These are phyloP conservation scores for Yarrowia sp. DNA, from an alignment of 805 yeast genomes.

Conservation along the genomic window DNA sequence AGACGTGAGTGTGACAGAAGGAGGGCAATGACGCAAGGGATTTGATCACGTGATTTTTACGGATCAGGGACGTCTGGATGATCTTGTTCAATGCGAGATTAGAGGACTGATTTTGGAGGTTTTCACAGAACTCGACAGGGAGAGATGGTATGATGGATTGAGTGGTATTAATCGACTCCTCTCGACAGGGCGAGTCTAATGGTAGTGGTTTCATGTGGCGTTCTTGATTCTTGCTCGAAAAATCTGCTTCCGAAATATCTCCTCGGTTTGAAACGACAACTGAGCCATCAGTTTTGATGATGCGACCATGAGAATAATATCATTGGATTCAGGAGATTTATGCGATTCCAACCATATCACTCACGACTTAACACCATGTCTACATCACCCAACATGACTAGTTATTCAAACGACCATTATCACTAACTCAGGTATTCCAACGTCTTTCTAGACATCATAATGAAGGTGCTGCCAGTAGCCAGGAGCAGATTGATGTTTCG, in stretches of 20 bases:
- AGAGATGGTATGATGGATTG: neutral
- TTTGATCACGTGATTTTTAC: neutral
- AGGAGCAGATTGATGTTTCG: neutral
- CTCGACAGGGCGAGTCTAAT: neutral
- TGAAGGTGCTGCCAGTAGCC: slow-evolving; percentile 5
- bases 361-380: no score
- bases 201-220: neutral
- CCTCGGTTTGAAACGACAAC: no score
- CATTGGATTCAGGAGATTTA: neutral
- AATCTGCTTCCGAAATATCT: no score
- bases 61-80: neutral
- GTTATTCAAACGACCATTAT: neutral
- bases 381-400: no score
- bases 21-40: no score
- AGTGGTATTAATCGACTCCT: neutral
- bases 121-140: neutral
- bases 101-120: neutral
- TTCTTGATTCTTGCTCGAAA: no score
- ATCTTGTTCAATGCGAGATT: neutral
- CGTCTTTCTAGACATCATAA: slow-evolving; percentile 28
- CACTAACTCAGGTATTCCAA: slow-evolving; percentile 31
- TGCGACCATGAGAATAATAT: neutral
- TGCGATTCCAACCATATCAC: neutral
- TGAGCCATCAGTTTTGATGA: neutral
- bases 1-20: slow-evolving; percentile 3